Base-by-base conservation (phyloP, 2,329 filamentous ascomycete genomes). In the Cladosporium sp. region DNA sequence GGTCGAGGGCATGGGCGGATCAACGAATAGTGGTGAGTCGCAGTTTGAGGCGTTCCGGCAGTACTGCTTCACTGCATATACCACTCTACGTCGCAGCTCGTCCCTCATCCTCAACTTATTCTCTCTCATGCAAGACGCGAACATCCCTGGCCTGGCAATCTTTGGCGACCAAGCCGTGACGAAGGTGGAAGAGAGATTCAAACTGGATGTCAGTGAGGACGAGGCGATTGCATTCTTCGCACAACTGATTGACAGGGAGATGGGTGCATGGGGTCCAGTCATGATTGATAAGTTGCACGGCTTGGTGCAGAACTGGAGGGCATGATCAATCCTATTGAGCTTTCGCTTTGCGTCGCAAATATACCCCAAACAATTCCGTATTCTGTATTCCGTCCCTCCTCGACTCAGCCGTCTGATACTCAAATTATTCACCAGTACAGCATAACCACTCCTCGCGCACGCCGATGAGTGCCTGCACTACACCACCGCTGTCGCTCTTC, bases 1-100 rank as follows among this genome's bases (percentile, higher is more conserved):
- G 94, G 90, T 97, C 3, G 94, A 99, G 69, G 94, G 92, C 63
- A 97, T 99, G 91, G 95, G 95, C 40, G 94, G 94, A 12, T 82
- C 60, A 8, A 60, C 59, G 11, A 60, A 52, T n/a, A 36, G 45
- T 11, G 58, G 62, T 2, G 70, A 73, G 38, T 67, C 63, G 5
- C 88, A 95, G 62, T 99, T 96, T 73, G 81, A 87, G 43, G 84
- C 88, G 55, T 99, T 99, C 76, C 94, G 94, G 71, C 90, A 95
- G 68, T 96, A 97, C 74, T 96, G 92, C 73, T 97, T 96, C 75
- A 89, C 96, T 3, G 91, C 94, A 0, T 99, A 96, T 75, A 90
- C 89, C 1, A 92, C 94, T 0, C 79, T 99, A 43, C 85, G 94
- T 59, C 96, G 97, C 72, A 91, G 87, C 1, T 90, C 88, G 17